Evolutionary conservation across 768 basidiomycete genomes (phyloP), one percentile per base, ranked within the genome.

Genomic region (Rhizopogon roseolus): DNA sequence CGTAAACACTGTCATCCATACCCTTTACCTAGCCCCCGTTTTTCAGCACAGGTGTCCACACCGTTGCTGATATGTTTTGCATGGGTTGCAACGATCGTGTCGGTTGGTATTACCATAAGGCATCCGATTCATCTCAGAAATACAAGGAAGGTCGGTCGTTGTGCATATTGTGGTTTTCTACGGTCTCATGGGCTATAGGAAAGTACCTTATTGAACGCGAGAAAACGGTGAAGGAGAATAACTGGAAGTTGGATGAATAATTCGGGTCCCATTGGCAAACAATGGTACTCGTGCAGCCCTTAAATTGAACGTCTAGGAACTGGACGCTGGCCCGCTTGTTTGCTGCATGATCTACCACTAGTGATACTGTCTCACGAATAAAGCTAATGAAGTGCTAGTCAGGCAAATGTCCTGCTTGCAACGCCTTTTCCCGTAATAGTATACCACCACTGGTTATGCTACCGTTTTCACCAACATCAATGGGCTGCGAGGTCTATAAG

Each of bases 71-170:
- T 63, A 80, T 84, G 1, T 91, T 81, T 64, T 93, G 90, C 62
- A 50, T 88, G 32, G 88, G 88, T 0, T 93, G 90, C 69, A 83
- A 85, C 53, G 88, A 88, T 14, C 78, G 87, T 36, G 54, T 92
- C 4, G 90, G 90, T 1, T 93, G 90, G 90, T 90, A 76, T 63
- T 93, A 93, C 60, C 82, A 88, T 66, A 87, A 85, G 63, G 88
- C 90, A 11, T 78, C 84, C 0, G 87, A 92, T 58, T 71, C 74
- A 38, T 76, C 81, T 3, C 90, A 93, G 79, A 90, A 86, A 64
- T 92, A 93, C 64, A 93, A 92, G 67, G 90, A 93, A 80, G 86
- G 90, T 82, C 34, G 38, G 78, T 28, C 11, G 9, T 9, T 17
- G 2, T 32, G 27, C 1, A 14, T 14, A 41, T 39, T 22, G 8